A percentile compares a stretch with the other conserved stretches of the same genome.
phyloP scores from a whole-genome alignment of 805 yeast species.

The Helenozyma baotianmanensis region DNA sequence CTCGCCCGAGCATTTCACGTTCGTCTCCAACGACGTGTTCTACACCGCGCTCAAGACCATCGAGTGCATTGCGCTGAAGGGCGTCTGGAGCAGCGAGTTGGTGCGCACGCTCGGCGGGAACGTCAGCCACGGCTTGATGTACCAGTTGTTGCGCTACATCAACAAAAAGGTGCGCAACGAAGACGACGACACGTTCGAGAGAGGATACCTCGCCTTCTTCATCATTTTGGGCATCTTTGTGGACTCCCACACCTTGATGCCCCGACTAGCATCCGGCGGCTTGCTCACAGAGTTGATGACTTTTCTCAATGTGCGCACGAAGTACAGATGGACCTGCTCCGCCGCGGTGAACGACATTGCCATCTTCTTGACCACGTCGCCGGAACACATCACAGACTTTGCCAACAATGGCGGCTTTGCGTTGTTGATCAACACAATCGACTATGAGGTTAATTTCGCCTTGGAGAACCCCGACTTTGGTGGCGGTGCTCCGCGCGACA shows the following conservation, averaged over 20 bases:
- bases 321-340: constrained; percentile 52
- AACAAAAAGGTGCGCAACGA: constrained; percentile 45
- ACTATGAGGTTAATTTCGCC: constrained; percentile 62
- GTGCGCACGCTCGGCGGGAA: constrained; percentile 78
- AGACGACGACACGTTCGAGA: constrained; percentile 24
- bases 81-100: constrained; percentile 71
- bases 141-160: constrained; percentile 66
- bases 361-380: constrained; percentile 36
- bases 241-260: constrained; percentile 49
- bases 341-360: constrained; percentile 61
- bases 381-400: constrained; percentile 57
- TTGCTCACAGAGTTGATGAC: constrained; percentile 60
- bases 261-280: constrained; percentile 70
- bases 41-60: constrained; percentile 62
- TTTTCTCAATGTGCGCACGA: constrained; percentile 50
- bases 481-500: constrained; percentile 52
- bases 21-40: constrained; percentile 49
- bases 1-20: constrained; percentile 52
- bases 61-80: constrained; percentile 62
- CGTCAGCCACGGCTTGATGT: constrained; percentile 77
- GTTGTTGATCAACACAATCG: constrained; percentile 53
- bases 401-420: constrained; percentile 64
- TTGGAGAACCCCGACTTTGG: constrained; percentile 53
- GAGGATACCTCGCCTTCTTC: constrained; percentile 53
- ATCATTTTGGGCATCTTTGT: constrained; percentile 59